Evolutionary conservation across 2,329 filamentous ascomycete species (phyloP), one percentile per base, ranked within the genome.

Genomic region (Botrytis paeoniae): DNA sequence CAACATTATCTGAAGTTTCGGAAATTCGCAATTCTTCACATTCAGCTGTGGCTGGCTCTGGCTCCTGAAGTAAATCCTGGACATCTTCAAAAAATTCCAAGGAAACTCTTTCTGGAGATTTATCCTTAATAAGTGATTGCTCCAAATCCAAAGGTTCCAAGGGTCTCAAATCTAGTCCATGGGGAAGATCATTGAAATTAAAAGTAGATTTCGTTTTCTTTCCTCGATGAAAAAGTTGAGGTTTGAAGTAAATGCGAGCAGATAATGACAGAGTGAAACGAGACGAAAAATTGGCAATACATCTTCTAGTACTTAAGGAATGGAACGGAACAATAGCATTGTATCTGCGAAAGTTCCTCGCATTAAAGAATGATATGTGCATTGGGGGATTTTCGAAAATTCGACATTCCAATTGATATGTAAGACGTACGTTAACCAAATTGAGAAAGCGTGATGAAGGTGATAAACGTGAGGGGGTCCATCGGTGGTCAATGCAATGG

Each of bases 151-250:
- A 76, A 25, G 80, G 79, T 43, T 81, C 79, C 39, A 83, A 72
- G 14, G 70, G 62, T 35, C 25, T 68, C 29, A 62, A n/a, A n/a
- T 70, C 59, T 7, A 65, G 32, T 6, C 10, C 41, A 48, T 48
- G 75, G 8, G 88, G 88, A 45, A 91, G 82, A 69, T 90, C 88
- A 16, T 86, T 84, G 7, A 90, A 82, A 74, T 82, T 87, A 76
- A 90, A 76, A 1, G 85, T 85, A 4, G 86, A 85, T 78, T 80
- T 86, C 8, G 86, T 88, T 81, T 87, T 89, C 80, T 87, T 89
- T 73, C 86, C 85, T 78, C 87, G 83, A 57, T 77, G 54, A 8
- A 70, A 45, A 45, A 37, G 1, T 37, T 20, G 68, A 61, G 68
- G 29, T n/a, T 7, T 35, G 35, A 43, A 69, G 43, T 10, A 18